Percentiles rank a stretch among this genome's conserved stretches.
Evolutionary conservation across 1,284 basidiomycete species (phyloP).

Genomic region (Trametes versicolor): DNA sequence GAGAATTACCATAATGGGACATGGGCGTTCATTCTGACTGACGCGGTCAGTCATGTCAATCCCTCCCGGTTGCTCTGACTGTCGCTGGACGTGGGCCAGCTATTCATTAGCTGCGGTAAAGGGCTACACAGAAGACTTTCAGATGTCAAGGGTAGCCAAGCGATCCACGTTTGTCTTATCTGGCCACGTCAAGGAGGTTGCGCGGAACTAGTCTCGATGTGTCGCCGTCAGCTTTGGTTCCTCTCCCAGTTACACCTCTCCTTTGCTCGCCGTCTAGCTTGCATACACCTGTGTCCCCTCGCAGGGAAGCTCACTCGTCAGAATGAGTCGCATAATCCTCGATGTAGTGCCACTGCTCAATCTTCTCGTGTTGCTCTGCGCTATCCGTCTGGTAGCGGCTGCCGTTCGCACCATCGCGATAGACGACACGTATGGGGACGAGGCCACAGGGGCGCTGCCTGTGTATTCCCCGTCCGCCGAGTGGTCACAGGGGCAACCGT

Average conservation of each 20-base stretch:
- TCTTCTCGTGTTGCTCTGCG: slow-evolving; percentile 8
- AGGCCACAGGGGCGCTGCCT: slow-evolving; percentile 24
- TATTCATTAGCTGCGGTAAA: background rate
- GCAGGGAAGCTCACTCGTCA: background rate
- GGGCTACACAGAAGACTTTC: background rate
- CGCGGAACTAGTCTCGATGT: slow-evolving; percentile 5
- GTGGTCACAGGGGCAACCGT: slow-evolving; percentile 26
- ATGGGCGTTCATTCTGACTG: slow-evolving; percentile 22
- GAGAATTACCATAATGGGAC: background rate
- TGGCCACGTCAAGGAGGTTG: slow-evolving; percentile 2
- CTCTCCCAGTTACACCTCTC: background rate
- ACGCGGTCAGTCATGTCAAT: slow-evolving; percentile 22
- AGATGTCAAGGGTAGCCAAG: background rate
- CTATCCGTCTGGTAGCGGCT: slow-evolving; percentile 14
- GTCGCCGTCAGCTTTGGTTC: background rate
- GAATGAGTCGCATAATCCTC: background rate
- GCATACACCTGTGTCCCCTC: background rate
- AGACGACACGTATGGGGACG: slow-evolving; percentile 33
- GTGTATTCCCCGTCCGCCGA: slow-evolving; percentile 21
- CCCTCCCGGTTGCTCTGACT: no score
- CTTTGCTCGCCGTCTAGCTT: background rate
- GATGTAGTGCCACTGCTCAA: slow-evolving; percentile 9
- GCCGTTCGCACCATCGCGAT: slow-evolving; percentile 22
- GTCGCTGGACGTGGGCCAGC: background rate
- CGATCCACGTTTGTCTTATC: slow-evolving; percentile 1